phyloP scores from a whole-genome alignment of 2,329 filamentous ascomycete genomes.

The Penicillium sp. region DNA sequence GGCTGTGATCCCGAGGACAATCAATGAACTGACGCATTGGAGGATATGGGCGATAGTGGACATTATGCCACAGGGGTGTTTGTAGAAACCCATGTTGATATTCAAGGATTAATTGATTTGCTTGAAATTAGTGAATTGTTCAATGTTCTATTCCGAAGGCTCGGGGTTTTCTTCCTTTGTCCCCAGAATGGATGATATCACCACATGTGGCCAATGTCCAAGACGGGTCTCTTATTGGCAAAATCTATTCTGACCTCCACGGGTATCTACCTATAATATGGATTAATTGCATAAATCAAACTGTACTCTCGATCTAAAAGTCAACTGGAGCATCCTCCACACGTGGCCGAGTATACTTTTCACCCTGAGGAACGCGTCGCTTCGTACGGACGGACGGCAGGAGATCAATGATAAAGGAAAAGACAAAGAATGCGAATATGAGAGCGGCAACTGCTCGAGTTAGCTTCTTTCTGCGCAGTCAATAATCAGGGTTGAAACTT shows the following conservation, averaged over 20 bases:
- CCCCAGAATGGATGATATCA: slow-evolving; percentile 2
- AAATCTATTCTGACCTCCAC: not conserved
- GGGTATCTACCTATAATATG: not conserved
- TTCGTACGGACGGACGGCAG: slow-evolving; percentile 8
- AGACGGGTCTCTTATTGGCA: not conserved
- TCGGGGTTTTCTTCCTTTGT: not conserved
- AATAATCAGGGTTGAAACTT: not conserved
- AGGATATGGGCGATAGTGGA: slow-evolving; percentile 9
- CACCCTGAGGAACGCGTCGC: slow-evolving; percentile 6
- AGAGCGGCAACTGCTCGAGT: slow-evolving; percentile 2
- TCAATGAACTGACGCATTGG: slow-evolving; percentile 11
- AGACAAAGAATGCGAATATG: slow-evolving; percentile 9
- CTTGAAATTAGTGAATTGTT: not conserved
- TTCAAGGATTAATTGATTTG: not conserved
- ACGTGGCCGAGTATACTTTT: slow-evolving; percentile 5
- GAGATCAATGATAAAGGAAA: slow-evolving; percentile 7
- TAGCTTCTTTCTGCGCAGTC: not conserved
- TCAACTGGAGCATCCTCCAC: not conserved
- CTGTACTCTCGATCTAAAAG: not conserved
- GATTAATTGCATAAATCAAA: not conserved
- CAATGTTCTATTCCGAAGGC: not conserved
- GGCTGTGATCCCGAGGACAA: slow-evolving; percentile 17
- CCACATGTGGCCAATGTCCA: slow-evolving; percentile 2
- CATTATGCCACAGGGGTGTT: slow-evolving; percentile 8
- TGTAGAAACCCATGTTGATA: slow-evolving; percentile 3